Percentiles rank a stretch among this genome's conserved stretches.
These are phyloP conservation scores for Extremus antarcticus DNA, from an alignment of 495 filamentous ascomycete genomes.

Conservation along the genomic window DNA sequence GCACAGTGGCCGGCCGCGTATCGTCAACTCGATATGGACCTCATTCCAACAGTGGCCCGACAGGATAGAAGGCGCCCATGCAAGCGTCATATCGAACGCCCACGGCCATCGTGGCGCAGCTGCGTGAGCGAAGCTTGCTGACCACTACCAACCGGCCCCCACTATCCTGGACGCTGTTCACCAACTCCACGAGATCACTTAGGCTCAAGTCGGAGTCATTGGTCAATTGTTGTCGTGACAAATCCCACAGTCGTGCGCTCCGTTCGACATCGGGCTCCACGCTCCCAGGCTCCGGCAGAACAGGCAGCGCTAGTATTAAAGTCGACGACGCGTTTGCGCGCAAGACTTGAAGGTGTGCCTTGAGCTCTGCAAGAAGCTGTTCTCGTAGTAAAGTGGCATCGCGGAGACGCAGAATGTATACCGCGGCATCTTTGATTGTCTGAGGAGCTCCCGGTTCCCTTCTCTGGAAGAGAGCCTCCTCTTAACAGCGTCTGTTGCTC, in stretches of 20 bases:
- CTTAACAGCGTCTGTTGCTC: not conserved
- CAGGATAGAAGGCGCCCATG: constrained; percentile 11
- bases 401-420: constrained; percentile 29
- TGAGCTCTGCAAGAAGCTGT: constrained; percentile 19
- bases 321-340: constrained; percentile 17
- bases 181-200: constrained; percentile 18
- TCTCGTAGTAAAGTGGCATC: constrained; percentile 10
- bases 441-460: constrained; percentile 21
- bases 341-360: constrained; percentile 18
- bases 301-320: constrained; percentile 17
- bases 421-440: constrained; percentile 23
- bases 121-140: constrained; percentile 23
- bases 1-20: no score
- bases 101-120: constrained; percentile 16
- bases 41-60: not conserved
- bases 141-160: constrained; percentile 25
- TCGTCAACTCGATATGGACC: no score
- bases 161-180: constrained; percentile 23
- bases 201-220: constrained; percentile 25
- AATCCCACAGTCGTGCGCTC: constrained; percentile 23
- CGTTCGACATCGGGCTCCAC: constrained; percentile 21
- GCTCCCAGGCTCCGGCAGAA: constrained; percentile 19
- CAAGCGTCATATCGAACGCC: constrained; percentile 24
- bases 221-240: constrained; percentile 23
- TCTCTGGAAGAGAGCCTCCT: constrained; percentile 17